Base-by-base conservation (phyloP, 2,329 filamentous ascomycete genomes). In the Epichloe typhina region DNA sequence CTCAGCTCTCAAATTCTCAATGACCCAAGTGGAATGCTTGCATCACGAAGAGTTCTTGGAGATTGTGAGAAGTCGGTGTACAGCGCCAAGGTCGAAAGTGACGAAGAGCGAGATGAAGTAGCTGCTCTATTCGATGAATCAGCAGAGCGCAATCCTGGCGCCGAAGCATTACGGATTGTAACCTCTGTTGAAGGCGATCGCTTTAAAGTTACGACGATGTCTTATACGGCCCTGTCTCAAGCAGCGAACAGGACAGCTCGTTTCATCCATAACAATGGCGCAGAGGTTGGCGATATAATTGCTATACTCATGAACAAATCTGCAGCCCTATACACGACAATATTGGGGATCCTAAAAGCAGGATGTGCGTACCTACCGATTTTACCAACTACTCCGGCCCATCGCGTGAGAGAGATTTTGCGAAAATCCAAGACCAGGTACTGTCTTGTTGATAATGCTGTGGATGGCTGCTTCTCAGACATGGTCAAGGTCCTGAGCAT, bases 291-390 rank as follows among this genome's bases (percentile, higher is more conserved):
- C 7, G 72, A 79, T 15, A 67, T 87, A 9, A 71, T 94, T n/a
- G 82, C 82, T 36, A 77, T 95, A 43, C 72, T 84, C 44, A 83
- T 94, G 77, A 79, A 90, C 21, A 94, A 93, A 61, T 90, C 83
- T 0, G 64, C 80, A 1, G 65, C 80, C 26, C 68, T 94, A 0
- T 95, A 95, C 60, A 72, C 82, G 31, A 75, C 81, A 0, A 86
- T 95, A 26, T 70, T 95, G 33, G 88, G 80, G 1, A 76, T 83
- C 21, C 65, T 88, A 35, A 94, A 94, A 59, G 70, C 80, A 5
- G 87, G 88, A 8, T 83, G 82, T 58, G 87, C 82, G 7, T 93
- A 94, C 60, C 67, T 95, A n/a, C 88, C 88, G 0, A 72, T 95
- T 4, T 73, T 87, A 1, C 84, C 86, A 1, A 80, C 76, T n/a